phyloP scores from a whole-genome alignment of 352 stramenopile genomes.

The Phytophthora litchii region DNA sequence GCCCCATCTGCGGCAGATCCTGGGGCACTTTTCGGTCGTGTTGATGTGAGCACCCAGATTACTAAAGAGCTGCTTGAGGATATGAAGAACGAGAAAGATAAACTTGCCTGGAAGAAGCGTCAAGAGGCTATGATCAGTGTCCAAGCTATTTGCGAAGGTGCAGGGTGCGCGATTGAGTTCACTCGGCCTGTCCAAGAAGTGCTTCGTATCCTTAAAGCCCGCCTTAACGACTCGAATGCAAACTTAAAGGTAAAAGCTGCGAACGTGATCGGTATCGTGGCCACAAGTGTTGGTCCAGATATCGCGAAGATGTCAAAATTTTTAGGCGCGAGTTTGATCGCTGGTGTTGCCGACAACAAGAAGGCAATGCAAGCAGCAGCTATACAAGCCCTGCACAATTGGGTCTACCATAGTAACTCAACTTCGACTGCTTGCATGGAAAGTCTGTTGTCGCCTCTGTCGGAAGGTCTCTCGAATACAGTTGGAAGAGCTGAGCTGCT shows the following conservation, averaged over 20 bases:
- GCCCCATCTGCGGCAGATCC: conserved; percentile 44
- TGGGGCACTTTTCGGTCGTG: conserved; percentile 70
- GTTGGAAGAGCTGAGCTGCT: conserved; percentile 83
- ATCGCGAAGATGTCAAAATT: conserved; percentile 85
- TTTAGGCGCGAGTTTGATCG: conserved; percentile 67
- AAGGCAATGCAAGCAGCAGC: conserved; percentile 86
- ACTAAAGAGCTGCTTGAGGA: conserved; percentile 88
- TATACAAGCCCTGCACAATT: conserved; percentile 82
- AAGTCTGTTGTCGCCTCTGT: conserved; percentile 67
- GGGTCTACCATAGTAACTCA: conserved; percentile 78
- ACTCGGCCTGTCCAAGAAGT: conserved; percentile 83
- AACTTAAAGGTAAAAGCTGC: conserved; percentile 89
- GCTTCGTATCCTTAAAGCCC: conserved; percentile 74
- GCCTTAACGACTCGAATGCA: conserved; percentile 84
- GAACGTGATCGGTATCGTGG: conserved; percentile 82
- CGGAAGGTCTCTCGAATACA: conserved; percentile 74
- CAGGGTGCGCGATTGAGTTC: conserved; percentile 83
- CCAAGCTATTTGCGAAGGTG: conserved; percentile 77
- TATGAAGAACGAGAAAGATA: conserved; percentile 88
- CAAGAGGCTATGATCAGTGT: conserved; percentile 80
- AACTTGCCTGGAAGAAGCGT: conserved; percentile 86
- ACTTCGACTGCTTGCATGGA: conserved; percentile 74
- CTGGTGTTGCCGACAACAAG: conserved; percentile 87
- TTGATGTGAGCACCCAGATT: conserved; percentile 80
- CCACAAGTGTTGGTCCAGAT: conserved; percentile 76